phyloP scores from a whole-genome alignment of 2,329 filamentous ascomycete species.

The Stromatinia cepivora region DNA sequence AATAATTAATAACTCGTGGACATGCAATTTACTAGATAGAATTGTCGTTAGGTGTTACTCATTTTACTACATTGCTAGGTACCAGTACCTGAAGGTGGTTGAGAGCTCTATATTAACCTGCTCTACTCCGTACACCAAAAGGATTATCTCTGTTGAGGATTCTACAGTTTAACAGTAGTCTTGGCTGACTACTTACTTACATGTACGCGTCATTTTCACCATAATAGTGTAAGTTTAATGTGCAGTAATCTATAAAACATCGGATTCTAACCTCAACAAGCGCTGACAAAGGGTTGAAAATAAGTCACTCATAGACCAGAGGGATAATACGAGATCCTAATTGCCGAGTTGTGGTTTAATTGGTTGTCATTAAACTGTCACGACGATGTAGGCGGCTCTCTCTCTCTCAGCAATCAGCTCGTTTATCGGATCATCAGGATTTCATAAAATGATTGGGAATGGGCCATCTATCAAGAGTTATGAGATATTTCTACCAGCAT shows the following conservation, averaged over 20 bases:
- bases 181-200: slow-evolving; percentile 3
- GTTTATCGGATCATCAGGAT: not conserved
- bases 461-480: not conserved
- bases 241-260: not conserved
- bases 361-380: not conserved
- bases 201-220: slow-evolving; percentile 17
- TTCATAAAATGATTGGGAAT: not conserved
- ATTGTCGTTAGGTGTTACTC: no score
- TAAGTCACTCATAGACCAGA: not conserved
- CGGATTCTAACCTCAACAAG: not conserved
- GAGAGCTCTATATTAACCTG: no score
- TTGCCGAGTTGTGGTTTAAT: not conserved
- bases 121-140: no score
- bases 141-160: not conserved
- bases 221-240: not conserved
- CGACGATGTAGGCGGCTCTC: slow-evolving; percentile 2
- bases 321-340: slow-evolving; percentile 4
- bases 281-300: not conserved
- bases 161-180: not conserved
- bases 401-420: not conserved
- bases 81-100: no score
- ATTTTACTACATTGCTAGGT: no score
- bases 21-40: no score
- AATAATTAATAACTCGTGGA: no score
- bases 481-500: not conserved